Evolutionary conservation across 2,329 filamentous ascomycete species (phyloP), one percentile per base, ranked within the genome.

Genomic region (Trichoderma koningiopsis): DNA sequence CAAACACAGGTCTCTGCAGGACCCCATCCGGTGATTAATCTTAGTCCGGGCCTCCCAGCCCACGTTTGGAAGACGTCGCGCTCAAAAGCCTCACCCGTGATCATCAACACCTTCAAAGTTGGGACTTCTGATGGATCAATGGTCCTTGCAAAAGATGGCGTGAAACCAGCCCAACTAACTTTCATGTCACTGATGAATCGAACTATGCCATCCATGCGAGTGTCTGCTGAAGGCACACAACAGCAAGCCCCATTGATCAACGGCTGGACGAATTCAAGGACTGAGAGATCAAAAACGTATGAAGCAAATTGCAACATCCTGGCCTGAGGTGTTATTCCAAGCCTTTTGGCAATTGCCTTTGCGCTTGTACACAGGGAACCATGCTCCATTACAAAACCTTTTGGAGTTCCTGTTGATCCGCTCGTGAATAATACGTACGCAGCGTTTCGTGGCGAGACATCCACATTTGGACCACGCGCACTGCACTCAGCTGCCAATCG

Each of bases 301-400:
- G 72, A 58, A 22, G 65, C 64, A 37, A 73, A 73, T 27, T 73
- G 71, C 58, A 73, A 35, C 33, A 72, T 71, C 3, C 67, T 62
- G 10, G 57, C 56, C 8, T 59, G 33, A 27, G 56, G 47, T 14
- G 52, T 65, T 24, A 71, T 53, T 1, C 66, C 53, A 1, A 71
- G 59, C 27, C 61, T 31, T 43, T 60, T 47, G 10, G 40, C 58
- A 57, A 60, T 69, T 14, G 35, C 67, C 11, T 49, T 59, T n/a
- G 66, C 59, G 13, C 60, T 70, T 5, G 70, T 71, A 35, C 67
- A 69, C 13, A 68, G 65, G 14, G 67, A n/a, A 14, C 63, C 53
- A 63, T 72, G 71, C 16, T 72, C 68, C 49, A 72, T 70, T 2
- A 70, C 52, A 16, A 72, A n/a, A 24, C 71, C 71, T 47, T 72